Conservation (phyloP, 2,329 filamentous ascomycete species). For the Claviceps spartinae region DNA sequence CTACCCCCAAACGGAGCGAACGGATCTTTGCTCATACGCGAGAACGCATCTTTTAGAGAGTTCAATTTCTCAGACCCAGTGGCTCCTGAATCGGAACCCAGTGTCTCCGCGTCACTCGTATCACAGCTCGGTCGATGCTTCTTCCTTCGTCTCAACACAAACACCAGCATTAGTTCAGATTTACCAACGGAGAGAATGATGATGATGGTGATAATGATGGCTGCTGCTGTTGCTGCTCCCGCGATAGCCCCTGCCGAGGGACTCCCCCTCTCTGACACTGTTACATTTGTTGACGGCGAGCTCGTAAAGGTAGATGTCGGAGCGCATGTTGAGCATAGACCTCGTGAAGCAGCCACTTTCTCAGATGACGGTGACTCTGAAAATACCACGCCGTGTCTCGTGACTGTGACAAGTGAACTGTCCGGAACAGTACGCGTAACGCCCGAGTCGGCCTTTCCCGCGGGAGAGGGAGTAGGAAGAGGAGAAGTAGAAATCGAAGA, state of each 20-base stretch:
- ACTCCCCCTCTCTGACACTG: neutral
- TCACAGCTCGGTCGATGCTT: constrained; percentile 3
- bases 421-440: constrained; percentile 24
- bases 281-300: neutral
- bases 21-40: constrained; percentile 15
- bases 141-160: constrained; percentile 10
- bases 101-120: constrained; percentile 6
- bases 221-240: constrained; percentile 19
- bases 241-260: constrained; percentile 20
- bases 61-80: constrained; percentile 1
- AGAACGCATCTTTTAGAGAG: constrained; percentile 11
- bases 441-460: constrained; percentile 22
- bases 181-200: constrained; percentile 11
- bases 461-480: neutral
- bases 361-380: constrained; percentile 6
- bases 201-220: constrained; percentile 13
- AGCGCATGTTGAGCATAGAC: neutral
- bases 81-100: neutral
- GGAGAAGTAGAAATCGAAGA: neutral
- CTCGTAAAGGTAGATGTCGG: neutral
- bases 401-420: constrained; percentile 20
- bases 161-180: constrained; percentile 8
- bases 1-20: constrained; percentile 34
- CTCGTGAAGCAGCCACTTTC: neutral
- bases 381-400: constrained; percentile 19